Base-by-base conservation (phyloP, 306 rosid species). In the Erythrophleum fordii region DNA sequence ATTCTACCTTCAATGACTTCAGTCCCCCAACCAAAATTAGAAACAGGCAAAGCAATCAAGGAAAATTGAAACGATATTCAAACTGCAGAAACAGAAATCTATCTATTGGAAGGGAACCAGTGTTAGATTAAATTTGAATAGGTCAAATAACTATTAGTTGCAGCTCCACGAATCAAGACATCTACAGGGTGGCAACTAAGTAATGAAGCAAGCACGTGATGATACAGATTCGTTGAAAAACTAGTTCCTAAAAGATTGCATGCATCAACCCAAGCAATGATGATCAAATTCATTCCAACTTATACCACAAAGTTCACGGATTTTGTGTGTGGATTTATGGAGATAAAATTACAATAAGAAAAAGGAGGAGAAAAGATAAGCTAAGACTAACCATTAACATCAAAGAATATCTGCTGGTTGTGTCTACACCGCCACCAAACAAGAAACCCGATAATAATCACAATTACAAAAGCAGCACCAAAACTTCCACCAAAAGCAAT, bases 321-420 rank as follows among this genome's bases (percentile, higher is more conserved):
- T 18, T 29, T 25, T 26, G 41, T 10, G 39, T 14, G 12, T 10
- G 65, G 3, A 44, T n/a, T 69, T 37, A 20, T 72, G 46, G 69
- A 62, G 49, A 52, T 28, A 29, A 23, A 86, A 78, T 58, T 60
- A 51, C 46, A 17, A 5, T 74, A 76, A 26, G 22, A 26, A 51
- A 46, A 44, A 20, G 23, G n/a, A 56, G 29, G 5, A 9, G 25
- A 39, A 48, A 77, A 20, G 45, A 1, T 41, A 37, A 64, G 51
- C 42, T 69, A 73, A 35, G 68, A 86, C 90, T 85, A 77, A 92
- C 99, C 99, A 83, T 86, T 93, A 42, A 96, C 91, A 79, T 96
- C 99, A 60, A 96, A 96, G 97, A 96, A 96, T 83, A 96, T 91
- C 85, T 96, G 99, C 86, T 90, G 90, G 83, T 96, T 96, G 82